Conservation (phyloP, 139 green algal genomes). For the Closterium sp. region DNA sequence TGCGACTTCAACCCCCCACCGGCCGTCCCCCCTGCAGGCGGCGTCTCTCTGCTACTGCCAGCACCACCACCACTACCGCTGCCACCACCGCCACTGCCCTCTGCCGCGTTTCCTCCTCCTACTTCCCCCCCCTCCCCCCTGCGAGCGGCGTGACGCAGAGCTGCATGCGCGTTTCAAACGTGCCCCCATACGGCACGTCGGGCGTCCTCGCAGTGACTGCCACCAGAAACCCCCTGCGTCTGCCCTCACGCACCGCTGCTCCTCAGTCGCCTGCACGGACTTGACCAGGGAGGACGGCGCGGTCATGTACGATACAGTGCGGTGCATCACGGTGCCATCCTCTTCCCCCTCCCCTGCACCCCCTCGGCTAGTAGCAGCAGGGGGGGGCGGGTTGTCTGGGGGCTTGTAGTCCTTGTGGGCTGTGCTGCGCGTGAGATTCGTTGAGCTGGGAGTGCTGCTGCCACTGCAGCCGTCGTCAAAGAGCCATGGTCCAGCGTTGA, state of each 20-base stretch:
- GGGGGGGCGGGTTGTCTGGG: no score
- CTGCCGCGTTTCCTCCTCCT: not conserved
- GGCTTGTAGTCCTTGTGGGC: not conserved
- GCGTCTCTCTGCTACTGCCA: not conserved
- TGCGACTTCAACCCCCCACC: not conserved
- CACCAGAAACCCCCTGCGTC: conserved; percentile 31
- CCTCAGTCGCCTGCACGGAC: conserved; percentile 23
- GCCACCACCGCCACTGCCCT: not conserved
- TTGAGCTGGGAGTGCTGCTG: not conserved
- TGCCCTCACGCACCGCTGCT: conserved; percentile 12
- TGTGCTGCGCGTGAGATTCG: not conserved
- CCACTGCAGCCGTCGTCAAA: not conserved
- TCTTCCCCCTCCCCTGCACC: not conserved
- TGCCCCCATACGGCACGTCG: conserved; percentile 46
- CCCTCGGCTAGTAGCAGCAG: not conserved
- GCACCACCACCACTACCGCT: not conserved
- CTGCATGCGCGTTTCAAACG: conserved; percentile 37
- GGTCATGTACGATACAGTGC: conserved; percentile 40
- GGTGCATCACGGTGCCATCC: not conserved
- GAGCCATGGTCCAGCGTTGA: conserved; percentile 6
- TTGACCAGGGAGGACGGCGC: conserved; percentile 37
- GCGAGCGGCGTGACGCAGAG: conserved; percentile 4
- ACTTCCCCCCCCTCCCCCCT: not conserved
- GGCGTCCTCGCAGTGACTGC: conserved; percentile 28
- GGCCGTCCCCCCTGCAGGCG: no score